Evolutionary conservation across 495 filamentous ascomycete genomes (phyloP).

Genomic region (Xylaria flabelliformis): DNA sequence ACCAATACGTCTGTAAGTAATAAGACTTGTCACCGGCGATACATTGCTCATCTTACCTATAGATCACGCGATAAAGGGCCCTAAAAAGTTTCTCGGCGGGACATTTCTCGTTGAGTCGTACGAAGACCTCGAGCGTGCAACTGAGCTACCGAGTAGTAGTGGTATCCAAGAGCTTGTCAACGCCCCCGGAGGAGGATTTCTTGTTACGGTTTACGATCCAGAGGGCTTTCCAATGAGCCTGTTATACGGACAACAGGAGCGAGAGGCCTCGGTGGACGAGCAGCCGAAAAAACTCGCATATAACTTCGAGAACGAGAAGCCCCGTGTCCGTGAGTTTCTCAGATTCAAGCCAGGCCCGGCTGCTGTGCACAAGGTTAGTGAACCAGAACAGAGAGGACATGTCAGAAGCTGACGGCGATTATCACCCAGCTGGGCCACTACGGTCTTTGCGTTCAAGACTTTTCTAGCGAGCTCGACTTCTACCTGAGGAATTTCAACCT

Average conservation of each 20-base stretch:
- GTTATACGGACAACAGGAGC: slow-evolving; percentile 49
- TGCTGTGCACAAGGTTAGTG: slow-evolving; percentile 58
- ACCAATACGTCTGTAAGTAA: slow-evolving; percentile 45
- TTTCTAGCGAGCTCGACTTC: slow-evolving; percentile 54
- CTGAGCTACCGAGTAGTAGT: slow-evolving; percentile 39
- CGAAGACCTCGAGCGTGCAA: slow-evolving; percentile 48
- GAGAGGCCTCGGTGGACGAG: slow-evolving; percentile 32
- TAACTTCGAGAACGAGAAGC: slow-evolving; percentile 38
- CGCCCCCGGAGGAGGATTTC: slow-evolving; percentile 53
- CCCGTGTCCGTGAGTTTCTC: slow-evolving; percentile 41
- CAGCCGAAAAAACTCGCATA: slow-evolving; percentile 48
- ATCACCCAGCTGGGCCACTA: slow-evolving; percentile 60
- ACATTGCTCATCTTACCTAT: neutral
- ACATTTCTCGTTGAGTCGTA: slow-evolving; percentile 49
- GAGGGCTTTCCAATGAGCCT: slow-evolving; percentile 53
- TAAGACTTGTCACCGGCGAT: neutral
- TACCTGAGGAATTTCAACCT: slow-evolving; percentile 67
- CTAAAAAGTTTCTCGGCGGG: slow-evolving; percentile 48
- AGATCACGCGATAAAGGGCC: slow-evolving; percentile 47
- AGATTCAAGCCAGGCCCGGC: slow-evolving; percentile 59
- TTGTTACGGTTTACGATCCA: slow-evolving; percentile 51
- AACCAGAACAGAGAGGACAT: neutral
- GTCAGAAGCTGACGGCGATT: neutral
- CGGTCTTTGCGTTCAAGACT: slow-evolving; percentile 60
- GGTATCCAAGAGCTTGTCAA: slow-evolving; percentile 43